Conservation (phyloP, 1,284 basidiomycete species). For the Cystobasidium pallidum region DNA sequence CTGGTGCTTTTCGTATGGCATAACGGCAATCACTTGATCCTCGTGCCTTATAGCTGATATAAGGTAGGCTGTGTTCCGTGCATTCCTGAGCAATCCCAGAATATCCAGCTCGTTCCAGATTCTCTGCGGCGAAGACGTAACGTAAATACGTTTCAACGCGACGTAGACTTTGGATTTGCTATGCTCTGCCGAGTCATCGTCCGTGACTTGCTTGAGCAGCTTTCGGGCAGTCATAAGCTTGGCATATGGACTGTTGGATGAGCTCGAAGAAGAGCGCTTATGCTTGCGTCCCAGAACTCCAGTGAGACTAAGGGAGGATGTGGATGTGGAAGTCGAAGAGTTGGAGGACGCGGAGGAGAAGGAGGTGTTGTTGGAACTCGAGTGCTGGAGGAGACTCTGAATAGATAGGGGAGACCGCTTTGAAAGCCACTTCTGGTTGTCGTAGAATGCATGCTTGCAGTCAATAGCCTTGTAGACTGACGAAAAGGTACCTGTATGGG, state of each 20-base stretch:
- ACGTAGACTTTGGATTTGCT: constrained; percentile 65
- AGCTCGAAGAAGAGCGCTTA: constrained; percentile 16
- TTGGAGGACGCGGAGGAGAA: background rate
- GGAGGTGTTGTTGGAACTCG: background rate
- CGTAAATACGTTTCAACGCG: constrained; percentile 95
- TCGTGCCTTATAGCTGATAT: constrained; percentile 89
- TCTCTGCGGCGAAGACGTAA: constrained; percentile 87
- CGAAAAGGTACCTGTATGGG: constrained; percentile 80
- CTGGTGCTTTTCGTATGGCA: constrained; percentile 90
- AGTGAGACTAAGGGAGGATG: background rate
- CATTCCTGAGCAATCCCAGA: constrained; percentile 68
- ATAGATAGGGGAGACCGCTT: constrained; percentile 21
- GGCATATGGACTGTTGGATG: constrained; percentile 12
- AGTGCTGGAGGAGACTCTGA: constrained; percentile 1
- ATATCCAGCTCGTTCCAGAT: constrained; percentile 96
- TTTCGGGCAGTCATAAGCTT: constrained; percentile 17
- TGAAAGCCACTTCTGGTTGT: constrained; percentile 76
- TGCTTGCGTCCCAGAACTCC: constrained; percentile 6
- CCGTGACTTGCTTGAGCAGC: constrained; percentile 39
- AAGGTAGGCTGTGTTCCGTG: constrained; percentile 83
- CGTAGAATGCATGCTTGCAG: constrained; percentile 71
- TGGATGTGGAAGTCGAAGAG: constrained; percentile 8
- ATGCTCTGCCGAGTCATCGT: constrained; percentile 9
- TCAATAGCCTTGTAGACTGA: constrained; percentile 98
- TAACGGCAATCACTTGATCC: constrained; percentile 91